Conservation (phyloP, 116 monocot species). For the Phalaenopsis hybrid region DNA sequence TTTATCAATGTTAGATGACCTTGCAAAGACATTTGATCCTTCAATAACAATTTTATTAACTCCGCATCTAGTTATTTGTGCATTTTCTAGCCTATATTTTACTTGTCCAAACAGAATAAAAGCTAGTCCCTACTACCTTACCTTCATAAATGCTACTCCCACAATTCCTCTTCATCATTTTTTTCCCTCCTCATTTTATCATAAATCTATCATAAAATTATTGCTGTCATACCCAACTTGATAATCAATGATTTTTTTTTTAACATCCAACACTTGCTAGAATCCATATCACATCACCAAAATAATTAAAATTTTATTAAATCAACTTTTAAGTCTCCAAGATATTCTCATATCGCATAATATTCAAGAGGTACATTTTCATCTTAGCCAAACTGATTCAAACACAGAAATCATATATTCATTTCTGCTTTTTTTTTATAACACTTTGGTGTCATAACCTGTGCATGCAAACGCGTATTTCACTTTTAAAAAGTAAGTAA, state of each 20-base stretch:
- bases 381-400: too few relatives aligned
- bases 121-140: too few relatives aligned
- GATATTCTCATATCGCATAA: background rate
- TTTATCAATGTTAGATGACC: too few relatives aligned
- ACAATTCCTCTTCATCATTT: background rate
- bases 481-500: too few relatives aligned
- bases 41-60: too few relatives aligned
- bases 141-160: background rate
- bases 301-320: background rate
- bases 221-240: background rate
- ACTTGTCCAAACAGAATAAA: too few relatives aligned
- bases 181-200: background rate
- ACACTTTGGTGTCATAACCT: too few relatives aligned
- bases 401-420: background rate
- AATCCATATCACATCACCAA: background rate
- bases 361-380: too few relatives aligned
- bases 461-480: too few relatives aligned
- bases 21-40: too few relatives aligned
- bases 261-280: background rate
- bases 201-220: background rate
- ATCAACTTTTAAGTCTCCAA: background rate
- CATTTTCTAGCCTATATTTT: too few relatives aligned
- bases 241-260: background rate
- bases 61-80: too few relatives aligned
- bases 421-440: background rate